Base-by-base conservation (phyloP, 2,329 filamentous ascomycete species). In the Colletotrichum tabaci region DNA sequence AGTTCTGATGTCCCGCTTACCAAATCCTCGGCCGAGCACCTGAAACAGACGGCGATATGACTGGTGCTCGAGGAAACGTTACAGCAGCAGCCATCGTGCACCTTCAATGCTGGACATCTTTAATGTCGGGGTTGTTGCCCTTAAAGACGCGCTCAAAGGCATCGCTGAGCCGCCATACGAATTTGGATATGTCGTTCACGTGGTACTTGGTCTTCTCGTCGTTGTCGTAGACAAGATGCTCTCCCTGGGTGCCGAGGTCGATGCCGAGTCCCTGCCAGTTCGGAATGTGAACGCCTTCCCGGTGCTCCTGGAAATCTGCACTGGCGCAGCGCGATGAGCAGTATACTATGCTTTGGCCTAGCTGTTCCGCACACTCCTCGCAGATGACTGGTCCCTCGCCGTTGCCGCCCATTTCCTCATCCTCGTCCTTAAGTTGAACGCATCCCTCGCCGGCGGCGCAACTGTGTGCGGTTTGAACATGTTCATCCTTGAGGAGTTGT, bases 281-380 rank as follows among this genome's bases (percentile, higher is more conserved):
- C 3, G 77, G 76, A 38, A 81, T 57, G 58, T 82, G 80, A n/a
- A 79, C 78, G 2, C 75, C 68, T 13, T 82, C 79, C 23, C 83
- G 77, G 74, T 87, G 85, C 30, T 68, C 68, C 13, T 80, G 79
- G 46, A 87, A 81, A 71, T 86, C 84, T 15, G 73, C 75, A 30
- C 75, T 76, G n/a, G 84, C 84, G 74, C 85, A 87, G 42, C 77
- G 75, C 38, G 79, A 74, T 9, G 84, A 84, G 75, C 85, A 87
- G 73, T 84, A 87, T 7, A 83, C 60, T 0, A 81, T 80, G 30
- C 79, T 76, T n/a, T 78, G 76, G 66, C 81, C 80, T 60, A 82
- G 73, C 6, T 75, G 77, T 60, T 77, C 74, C 0, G 86, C 74
- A 63, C 85, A 87, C 63, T 84, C 81, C 61, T 78, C 80, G 74